Evolutionary conservation across 1,284 basidiomycete genomes (phyloP).

Genomic region (Tilletia setariae): DNA sequence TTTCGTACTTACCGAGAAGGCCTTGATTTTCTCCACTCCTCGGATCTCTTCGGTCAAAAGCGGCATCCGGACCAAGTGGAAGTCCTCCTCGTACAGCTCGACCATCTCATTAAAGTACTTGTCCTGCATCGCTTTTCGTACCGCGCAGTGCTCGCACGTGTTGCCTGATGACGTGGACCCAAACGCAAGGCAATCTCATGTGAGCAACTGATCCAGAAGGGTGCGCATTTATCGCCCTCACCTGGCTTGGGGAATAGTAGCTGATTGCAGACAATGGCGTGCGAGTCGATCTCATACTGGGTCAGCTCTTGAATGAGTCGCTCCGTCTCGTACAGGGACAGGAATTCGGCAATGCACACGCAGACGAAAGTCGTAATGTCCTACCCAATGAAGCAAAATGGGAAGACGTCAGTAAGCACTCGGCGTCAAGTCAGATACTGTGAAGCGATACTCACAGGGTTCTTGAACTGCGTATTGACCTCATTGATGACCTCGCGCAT

Average conservation of each 20-base stretch:
- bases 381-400: slow-evolving; percentile 55
- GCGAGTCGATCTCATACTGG: slow-evolving; percentile 94
- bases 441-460: slow-evolving; percentile 67
- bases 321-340: slow-evolving; percentile 97
- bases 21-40: slow-evolving; percentile 84
- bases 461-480: slow-evolving; percentile 98
- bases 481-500: slow-evolving; percentile 98
- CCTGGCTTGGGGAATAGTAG: slow-evolving; percentile 87
- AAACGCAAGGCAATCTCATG: no score
- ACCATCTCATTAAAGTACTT: slow-evolving; percentile 52
- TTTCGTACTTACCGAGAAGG: slow-evolving; percentile 52
- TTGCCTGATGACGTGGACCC: slow-evolving; percentile 62
- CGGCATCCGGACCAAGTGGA: slow-evolving; percentile 89
- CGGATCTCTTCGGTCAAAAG: slow-evolving; percentile 94
- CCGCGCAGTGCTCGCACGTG: slow-evolving; percentile 90
- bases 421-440: not conserved
- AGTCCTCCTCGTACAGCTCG: slow-evolving; percentile 57
- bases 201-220: no score
- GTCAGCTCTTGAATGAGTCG: slow-evolving; percentile 94
- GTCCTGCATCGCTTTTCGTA: slow-evolving; percentile 95
- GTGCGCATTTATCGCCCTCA: slow-evolving; percentile 56
- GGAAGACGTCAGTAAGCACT: not conserved
- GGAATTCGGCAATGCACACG: slow-evolving; percentile 96
- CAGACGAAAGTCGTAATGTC: slow-evolving; percentile 94
- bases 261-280: slow-evolving; percentile 98